These are phyloP conservation scores for Chalara sp. DNA, from an alignment of 2,329 filamentous ascomycete species.

Conservation along the genomic window DNA sequence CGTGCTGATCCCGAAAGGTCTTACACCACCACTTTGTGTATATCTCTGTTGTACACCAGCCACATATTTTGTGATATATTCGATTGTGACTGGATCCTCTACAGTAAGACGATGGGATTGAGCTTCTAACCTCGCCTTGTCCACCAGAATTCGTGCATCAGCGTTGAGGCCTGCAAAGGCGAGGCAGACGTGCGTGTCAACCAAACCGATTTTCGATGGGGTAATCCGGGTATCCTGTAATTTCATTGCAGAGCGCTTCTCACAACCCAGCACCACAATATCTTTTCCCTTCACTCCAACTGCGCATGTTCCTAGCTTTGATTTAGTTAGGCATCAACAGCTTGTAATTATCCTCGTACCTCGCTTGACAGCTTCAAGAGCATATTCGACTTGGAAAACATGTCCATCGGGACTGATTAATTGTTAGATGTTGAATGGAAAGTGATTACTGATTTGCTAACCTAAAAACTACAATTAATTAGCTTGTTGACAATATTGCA, in stretches of 20 bases:
- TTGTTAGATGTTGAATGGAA: conserved; percentile 36
- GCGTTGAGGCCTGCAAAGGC: conserved; percentile 97
- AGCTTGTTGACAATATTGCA: conserved; percentile 13
- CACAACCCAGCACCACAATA: conserved; percentile 93
- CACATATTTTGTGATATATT: conserved; percentile 99
- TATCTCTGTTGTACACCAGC: conserved; percentile 97
- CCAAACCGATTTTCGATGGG: conserved; percentile 93
- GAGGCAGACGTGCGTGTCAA: conserved; percentile 93
- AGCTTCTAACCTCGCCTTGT: conserved; percentile 95
- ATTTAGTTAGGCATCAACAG: conserved; percentile 13
- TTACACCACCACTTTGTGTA: conserved; percentile 95
- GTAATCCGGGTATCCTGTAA: conserved; percentile 99
- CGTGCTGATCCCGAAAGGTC: conserved; percentile 98
- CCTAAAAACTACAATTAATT: conserved; percentile 68
- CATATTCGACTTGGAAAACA: conserved; percentile 99
- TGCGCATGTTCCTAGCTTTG: conserved; percentile 75
- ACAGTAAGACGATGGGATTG: conserved; percentile 96
- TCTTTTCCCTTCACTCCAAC: conserved; percentile 94
- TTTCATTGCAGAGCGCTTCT: conserved; percentile 99
- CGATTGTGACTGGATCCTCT: conserved; percentile 93
- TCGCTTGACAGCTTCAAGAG: conserved; percentile 96
- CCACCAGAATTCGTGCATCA: conserved; percentile 94
- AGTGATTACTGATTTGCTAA: conserved; percentile 33
- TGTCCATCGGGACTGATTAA: conserved; percentile 84
- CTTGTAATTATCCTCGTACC: conserved; percentile 44